Evolutionary conservation across 2,329 filamentous ascomycete genomes (phyloP).

Genomic region (Colletotrichum liriopes): DNA sequence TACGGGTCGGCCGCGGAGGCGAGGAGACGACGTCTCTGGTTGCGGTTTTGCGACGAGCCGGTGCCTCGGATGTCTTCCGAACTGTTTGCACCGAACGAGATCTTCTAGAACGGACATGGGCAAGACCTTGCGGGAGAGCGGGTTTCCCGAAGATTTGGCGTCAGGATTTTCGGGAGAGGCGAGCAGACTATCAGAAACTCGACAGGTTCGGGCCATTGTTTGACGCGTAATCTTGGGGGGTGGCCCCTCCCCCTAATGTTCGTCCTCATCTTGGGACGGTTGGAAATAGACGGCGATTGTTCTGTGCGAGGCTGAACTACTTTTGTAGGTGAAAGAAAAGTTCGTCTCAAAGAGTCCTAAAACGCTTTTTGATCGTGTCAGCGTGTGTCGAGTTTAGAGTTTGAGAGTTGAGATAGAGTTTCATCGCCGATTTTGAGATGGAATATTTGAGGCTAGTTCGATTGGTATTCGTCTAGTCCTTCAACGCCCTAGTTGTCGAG

Average conservation of each 20-base stretch:
- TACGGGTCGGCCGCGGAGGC: background rate
- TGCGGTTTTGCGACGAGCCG: background rate
- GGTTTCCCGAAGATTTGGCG: background rate
- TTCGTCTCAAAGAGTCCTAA: constrained; percentile 4
- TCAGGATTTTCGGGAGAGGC: too few species aligned
- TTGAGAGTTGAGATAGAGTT: background rate
- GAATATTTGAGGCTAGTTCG: background rate
- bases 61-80: background rate
- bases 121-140: background rate
- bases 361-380: background rate
- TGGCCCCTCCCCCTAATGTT: background rate
- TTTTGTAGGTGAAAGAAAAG: background rate
- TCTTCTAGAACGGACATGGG: too few species aligned
- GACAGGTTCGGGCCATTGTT: background rate
- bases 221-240: background rate
- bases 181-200: background rate
- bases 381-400: background rate
- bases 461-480: too few species aligned
- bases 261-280: background rate
- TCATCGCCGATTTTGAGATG: background rate
- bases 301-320: background rate
- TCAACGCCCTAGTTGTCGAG: too few species aligned
- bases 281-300: background rate
- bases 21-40: background rate
- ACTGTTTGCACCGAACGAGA: background rate